Evolutionary conservation across 768 basidiomycete species (phyloP).

Genomic region (Collybia mongolica): DNA sequence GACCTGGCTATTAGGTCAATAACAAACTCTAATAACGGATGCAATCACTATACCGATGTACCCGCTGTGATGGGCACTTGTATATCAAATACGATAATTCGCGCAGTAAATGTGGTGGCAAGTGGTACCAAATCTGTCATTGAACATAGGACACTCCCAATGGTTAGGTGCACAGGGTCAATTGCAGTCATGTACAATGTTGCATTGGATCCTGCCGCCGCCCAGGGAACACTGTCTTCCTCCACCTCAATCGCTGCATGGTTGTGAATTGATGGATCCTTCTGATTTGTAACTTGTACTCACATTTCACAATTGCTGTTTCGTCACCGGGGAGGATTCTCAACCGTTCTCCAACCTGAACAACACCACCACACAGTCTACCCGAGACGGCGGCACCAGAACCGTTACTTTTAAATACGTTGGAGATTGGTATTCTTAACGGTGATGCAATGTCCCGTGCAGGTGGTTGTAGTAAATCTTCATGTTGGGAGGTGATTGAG

Average conservation of each 20-base stretch:
- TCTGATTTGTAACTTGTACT: slow-evolving; percentile 9
- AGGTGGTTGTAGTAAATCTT: slow-evolving; percentile 84
- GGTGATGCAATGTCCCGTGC: slow-evolving; percentile 72
- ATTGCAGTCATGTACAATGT: slow-evolving; percentile 81
- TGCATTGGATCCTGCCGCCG: slow-evolving; percentile 87
- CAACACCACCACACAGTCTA: slow-evolving; percentile 79
- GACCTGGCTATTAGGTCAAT: slow-evolving; percentile 44
- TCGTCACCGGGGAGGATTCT: slow-evolving; percentile 93
- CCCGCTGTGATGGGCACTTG: slow-evolving; percentile 87
- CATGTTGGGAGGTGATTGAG: too few relatives aligned
- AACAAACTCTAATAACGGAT: neutral
- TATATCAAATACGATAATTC: slow-evolving; percentile 93
- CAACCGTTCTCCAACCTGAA: slow-evolving; percentile 89
- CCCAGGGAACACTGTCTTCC: slow-evolving; percentile 77
- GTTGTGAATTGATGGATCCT: neutral
- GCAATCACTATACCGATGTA: slow-evolving; percentile 57
- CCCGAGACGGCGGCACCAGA: slow-evolving; percentile 80
- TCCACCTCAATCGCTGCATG: slow-evolving; percentile 81
- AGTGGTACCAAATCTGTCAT: slow-evolving; percentile 70
- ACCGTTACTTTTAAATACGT: slow-evolving; percentile 90
- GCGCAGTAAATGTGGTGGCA: slow-evolving; percentile 74
- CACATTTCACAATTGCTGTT: slow-evolving; percentile 74
- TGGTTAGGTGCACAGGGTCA: slow-evolving; percentile 81
- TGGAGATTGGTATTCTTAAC: slow-evolving; percentile 86
- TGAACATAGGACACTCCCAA: slow-evolving; percentile 90